Conservation (phyloP, 164 flowering plant species). For the Santalum album region DNA sequence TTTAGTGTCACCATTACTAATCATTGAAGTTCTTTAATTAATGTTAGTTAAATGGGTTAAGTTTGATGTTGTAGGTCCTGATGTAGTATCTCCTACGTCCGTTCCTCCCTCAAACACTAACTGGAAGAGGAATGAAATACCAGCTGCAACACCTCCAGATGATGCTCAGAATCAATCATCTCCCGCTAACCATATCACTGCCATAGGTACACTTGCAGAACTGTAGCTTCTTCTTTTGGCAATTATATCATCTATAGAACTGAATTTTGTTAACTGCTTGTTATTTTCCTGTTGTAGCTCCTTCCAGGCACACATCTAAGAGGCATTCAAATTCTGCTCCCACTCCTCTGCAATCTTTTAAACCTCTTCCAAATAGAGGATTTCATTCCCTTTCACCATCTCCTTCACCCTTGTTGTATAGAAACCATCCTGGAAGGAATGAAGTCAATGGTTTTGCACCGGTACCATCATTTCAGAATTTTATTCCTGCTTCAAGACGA, state of each 20-base stretch:
- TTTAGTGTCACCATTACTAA: too few relatives aligned
- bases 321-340: background rate
- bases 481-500: constrained; percentile 25
- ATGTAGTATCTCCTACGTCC: background rate
- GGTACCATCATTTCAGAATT: constrained; percentile 21
- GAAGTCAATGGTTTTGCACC: constrained; percentile 23
- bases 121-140: background rate
- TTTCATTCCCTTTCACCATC: constrained; percentile 24
- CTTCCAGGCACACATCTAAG: background rate
- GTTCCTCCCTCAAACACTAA: background rate
- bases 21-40: too few relatives aligned
- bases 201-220: background rate
- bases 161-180: background rate
- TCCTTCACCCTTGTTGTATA: constrained; percentile 23
- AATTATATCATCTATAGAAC: background rate
- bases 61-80: background rate
- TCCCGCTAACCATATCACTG: background rate
- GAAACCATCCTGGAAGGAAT: constrained; percentile 27
- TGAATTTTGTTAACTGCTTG: background rate
- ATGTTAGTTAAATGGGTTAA: too few relatives aligned
- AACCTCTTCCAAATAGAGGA: constrained; percentile 1
- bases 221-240: background rate
- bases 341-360: background rate
- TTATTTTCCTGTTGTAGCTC: background rate
- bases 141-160: background rate